phyloP scores from a whole-genome alignment of 192 early-diverging fungal genomes.

The Coemansia sp. region DNA sequence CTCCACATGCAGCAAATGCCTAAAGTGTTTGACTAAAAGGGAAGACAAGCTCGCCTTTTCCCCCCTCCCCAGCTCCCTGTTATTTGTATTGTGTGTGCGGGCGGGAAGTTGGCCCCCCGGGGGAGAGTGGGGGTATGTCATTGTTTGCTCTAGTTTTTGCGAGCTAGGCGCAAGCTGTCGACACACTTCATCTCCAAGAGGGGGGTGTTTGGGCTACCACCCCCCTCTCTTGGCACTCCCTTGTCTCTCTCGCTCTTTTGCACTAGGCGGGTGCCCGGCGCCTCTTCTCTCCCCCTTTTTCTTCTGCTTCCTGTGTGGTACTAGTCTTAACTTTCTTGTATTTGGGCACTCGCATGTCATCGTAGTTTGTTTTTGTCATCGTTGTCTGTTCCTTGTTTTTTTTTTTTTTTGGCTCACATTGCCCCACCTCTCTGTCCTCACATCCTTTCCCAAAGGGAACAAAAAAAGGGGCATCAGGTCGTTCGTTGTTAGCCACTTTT shows the following conservation, averaged over 20 bases:
- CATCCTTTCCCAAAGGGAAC: conserved; percentile 2
- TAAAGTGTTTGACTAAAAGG: background rate
- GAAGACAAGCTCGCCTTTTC: background rate
- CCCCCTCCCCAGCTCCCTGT: conserved; percentile 1
- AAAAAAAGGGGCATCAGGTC: background rate
- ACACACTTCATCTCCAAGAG: background rate
- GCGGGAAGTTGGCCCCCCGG: conserved; percentile 1
- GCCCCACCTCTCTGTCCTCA: background rate
- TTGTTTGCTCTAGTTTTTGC: conserved; percentile 1
- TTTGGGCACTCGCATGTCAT: conserved; percentile 8
- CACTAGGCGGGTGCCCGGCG: background rate
- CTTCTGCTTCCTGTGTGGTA: conserved; percentile 6
- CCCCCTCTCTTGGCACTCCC: background rate
- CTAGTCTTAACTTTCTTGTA: conserved; percentile 4
- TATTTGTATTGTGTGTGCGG: background rate
- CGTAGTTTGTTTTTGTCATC: conserved; percentile 8
- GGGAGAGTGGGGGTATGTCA: conserved; percentile 6
- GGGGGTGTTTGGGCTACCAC: background rate
- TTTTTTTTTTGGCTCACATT: background rate
- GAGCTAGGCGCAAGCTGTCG: conserved; percentile 5
- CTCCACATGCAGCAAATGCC: conserved; percentile 5
- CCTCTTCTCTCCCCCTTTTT: conserved; percentile 1
- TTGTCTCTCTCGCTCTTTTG: background rate
- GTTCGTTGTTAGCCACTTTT: conserved; percentile 4
- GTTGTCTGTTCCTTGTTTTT: conserved; percentile 10